These are phyloP conservation scores for Calamus simplicifolius DNA, from an alignment of 176 grass and related monocot species.

Conservation along the genomic window DNA sequence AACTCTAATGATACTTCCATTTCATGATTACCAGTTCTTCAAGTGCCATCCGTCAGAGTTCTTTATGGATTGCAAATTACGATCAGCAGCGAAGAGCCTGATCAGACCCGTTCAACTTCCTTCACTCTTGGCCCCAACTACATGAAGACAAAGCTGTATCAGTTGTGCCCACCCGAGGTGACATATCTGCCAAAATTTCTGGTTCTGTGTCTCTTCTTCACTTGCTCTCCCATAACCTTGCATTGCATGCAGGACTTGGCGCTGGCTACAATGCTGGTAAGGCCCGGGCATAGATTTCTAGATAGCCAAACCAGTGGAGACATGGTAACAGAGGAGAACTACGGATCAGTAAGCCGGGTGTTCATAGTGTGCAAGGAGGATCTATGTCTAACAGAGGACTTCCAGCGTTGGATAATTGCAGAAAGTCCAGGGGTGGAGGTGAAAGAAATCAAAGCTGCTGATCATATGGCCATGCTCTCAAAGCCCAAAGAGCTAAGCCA, in stretches of 20 bases:
- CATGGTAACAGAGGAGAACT: neutral
- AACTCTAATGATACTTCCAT: neutral
- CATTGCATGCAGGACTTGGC: conserved; percentile 21
- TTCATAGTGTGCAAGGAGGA: conserved; percentile 20
- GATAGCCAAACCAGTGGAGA: neutral
- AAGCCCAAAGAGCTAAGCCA: conserved; percentile 11
- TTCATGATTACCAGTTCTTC: neutral
- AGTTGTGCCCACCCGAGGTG: conserved; percentile 29
- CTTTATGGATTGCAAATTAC: neutral
- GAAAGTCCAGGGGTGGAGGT: conserved; percentile 17
- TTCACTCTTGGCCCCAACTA: conserved; percentile 4
- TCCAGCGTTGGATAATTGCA: conserved; percentile 15
- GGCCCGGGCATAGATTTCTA: neutral
- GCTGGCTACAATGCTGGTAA: conserved; percentile 7
- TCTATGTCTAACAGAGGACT: conserved; percentile 4
- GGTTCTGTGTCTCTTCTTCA: neutral
- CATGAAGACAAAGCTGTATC: conserved; percentile 23
- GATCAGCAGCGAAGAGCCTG: neutral
- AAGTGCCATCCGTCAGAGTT: neutral
- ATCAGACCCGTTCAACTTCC: neutral
- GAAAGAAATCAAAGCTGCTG: conserved; percentile 21
- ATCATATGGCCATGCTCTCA: conserved; percentile 33
- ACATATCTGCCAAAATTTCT: neutral
- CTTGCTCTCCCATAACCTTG: no score
- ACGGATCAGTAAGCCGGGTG: neutral